phyloP scores from a whole-genome alignment of 768 basidiomycete species.

The Austroboletus eburneus region DNA sequence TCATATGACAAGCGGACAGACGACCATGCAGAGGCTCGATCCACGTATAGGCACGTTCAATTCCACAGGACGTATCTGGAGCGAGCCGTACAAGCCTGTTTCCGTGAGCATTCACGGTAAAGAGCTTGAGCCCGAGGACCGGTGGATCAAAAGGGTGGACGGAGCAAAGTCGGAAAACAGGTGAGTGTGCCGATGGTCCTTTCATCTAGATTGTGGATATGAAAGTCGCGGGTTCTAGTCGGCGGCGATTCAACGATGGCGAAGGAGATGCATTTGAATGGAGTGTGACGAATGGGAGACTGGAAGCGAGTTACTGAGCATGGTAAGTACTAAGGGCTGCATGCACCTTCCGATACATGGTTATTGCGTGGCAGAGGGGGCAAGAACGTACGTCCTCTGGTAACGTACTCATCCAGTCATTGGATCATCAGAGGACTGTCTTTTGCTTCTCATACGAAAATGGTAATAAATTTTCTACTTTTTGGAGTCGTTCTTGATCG shows the following conservation, averaged over 20 bases:
- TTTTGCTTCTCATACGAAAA: background rate
- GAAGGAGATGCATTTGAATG: conserved; percentile 22
- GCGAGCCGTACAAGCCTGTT: conserved; percentile 27
- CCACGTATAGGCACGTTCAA: conserved; percentile 27
- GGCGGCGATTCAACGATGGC: conserved; percentile 23
- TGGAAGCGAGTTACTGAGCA: conserved; percentile 9
- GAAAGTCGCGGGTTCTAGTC: conserved; percentile 4
- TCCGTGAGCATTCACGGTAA: conserved; percentile 29
- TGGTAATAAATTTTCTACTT: conserved; percentile 1
- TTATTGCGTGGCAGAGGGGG: conserved; percentile 28
- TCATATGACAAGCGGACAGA: too few relatives aligned
- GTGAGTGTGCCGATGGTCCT: conserved; percentile 1
- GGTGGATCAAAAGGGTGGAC: conserved; percentile 28
- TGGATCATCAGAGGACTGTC: conserved; percentile 34
- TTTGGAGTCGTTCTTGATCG: conserved; percentile 25
- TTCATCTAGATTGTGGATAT: too few relatives aligned
- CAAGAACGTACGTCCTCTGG: conserved; percentile 29
- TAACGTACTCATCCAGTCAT: conserved; percentile 29
- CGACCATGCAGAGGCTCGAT: conserved; percentile 34
- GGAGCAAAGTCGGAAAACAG: conserved; percentile 12
- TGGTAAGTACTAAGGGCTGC: background rate
- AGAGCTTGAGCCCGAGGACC: conserved; percentile 23
- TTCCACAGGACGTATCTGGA: conserved; percentile 30
- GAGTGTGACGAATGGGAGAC: conserved; percentile 4
- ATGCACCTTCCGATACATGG: conserved; percentile 4